A percentile compares a stretch with the other conserved stretches of the same genome.
Conservation (phyloP, 2,329 filamentous ascomycete genomes). For the Monosporascus sp. region DNA sequence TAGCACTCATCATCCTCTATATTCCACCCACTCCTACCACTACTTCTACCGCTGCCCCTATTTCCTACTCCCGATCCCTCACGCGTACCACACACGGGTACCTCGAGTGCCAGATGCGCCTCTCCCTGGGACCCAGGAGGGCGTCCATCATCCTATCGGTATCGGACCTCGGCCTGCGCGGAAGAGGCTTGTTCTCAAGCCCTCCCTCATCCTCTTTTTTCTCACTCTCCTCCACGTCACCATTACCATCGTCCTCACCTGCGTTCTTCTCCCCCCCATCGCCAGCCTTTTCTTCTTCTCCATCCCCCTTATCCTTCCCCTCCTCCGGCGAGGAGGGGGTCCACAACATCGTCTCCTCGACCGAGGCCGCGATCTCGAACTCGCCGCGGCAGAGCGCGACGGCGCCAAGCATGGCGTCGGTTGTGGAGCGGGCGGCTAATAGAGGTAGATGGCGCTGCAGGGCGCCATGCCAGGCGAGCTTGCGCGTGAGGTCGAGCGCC, state of each 20-base stretch:
- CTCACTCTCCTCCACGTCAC: not conserved
- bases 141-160: constrained; percentile 56
- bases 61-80: constrained; percentile 31
- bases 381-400: constrained; percentile 74
- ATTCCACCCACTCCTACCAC: no score
- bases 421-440: constrained; percentile 53
- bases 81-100: constrained; percentile 53
- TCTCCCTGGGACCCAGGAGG: constrained; percentile 53
- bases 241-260: not conserved
- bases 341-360: constrained; percentile 71
- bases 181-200: constrained; percentile 8
- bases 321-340: constrained; percentile 18
- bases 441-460: constrained; percentile 69
- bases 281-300: constrained; percentile 8
- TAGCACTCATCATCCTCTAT: no score
- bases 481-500: constrained; percentile 76
- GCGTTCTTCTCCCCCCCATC: not conserved
- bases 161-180: constrained; percentile 35
- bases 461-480: constrained; percentile 79
- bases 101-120: constrained; percentile 61
- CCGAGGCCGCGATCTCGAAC: constrained; percentile 74
- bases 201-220: not conserved
- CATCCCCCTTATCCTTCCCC: not conserved
- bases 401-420: constrained; percentile 62
- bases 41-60: no score